A percentile compares a stretch with the other conserved stretches of the same genome.
Conservation (phyloP, 1,139 yeast species). For the Kodamaea plutei region DNA sequence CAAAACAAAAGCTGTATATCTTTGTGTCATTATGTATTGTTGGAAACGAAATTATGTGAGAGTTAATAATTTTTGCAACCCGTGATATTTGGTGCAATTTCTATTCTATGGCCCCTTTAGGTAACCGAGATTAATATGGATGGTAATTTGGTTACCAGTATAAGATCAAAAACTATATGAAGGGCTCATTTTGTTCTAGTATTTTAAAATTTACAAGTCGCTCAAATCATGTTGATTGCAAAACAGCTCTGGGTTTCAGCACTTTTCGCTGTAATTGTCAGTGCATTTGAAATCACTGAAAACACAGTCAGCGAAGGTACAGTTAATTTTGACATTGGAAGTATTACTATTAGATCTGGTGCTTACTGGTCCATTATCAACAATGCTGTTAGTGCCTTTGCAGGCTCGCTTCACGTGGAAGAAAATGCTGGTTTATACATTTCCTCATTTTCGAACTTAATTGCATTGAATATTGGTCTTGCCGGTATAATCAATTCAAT, state of each 20-base stretch:
- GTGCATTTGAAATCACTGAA: constrained; percentile 7
- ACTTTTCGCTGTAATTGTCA: constrained; percentile 5
- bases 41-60: too few species aligned
- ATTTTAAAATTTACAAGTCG: too few species aligned
- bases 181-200: too few species aligned
- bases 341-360: constrained; percentile 23
- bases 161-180: too few species aligned
- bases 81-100: too few species aligned
- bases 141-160: too few species aligned
- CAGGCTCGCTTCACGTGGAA: constrained; percentile 20
- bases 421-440: constrained; percentile 27
- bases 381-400: constrained; percentile 21
- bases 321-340: constrained; percentile 20
- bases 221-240: constrained; percentile 7
- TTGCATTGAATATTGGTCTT: constrained; percentile 10
- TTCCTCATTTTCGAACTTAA: constrained; percentile 9
- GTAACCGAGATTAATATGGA: too few species aligned
- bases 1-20: too few species aligned
- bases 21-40: too few species aligned
- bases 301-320: constrained; percentile 13
- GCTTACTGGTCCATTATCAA: constrained; percentile 33
- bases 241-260: constrained; percentile 5
- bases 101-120: too few species aligned
- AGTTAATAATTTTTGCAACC: too few species aligned
- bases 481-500: constrained; percentile 10